Base-by-base conservation (phyloP, 371 early-diverging fungal genomes). In the Apophysomyces ossiformis region DNA sequence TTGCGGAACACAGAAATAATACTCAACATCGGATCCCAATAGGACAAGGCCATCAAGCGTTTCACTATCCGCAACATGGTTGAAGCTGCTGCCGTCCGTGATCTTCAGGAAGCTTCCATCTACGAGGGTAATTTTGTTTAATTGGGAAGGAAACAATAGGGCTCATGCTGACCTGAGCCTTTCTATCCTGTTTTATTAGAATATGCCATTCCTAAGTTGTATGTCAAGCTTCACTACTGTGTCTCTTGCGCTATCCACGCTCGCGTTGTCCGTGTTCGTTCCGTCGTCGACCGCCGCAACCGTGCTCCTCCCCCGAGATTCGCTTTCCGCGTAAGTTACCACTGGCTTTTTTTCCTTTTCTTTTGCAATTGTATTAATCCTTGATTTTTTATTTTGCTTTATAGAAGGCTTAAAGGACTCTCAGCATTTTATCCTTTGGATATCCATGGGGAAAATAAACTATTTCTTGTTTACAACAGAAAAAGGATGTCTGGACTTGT, bases 21-120 rank as follows among this genome's bases (percentile, higher is more conserved):
- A 26, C 32, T 26, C 32, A 26, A 26, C 32, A 26, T 45, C 32
- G 12, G 38, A 8, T 60, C 7, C 6, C 37, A 39, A 26, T 67
- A 81, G 91, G 99, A 99, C 88, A 99, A 99, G 93, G 96, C 99
- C 77, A 96, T 99, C 86, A 98, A 98, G 92, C 92, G 99, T 73
- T 96, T 97, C 90, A 87, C 92, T 72, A 92, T 99, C 86, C 91
- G 96, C 77, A 96, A 95, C 88, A 95, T 99, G 93, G 94, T 99
- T 68, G 99, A 99, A 87, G 86, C 89, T 75, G 99, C 99, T 65
- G 98, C 98, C 69, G 85, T 94, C 78, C 92, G 98, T 84, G 99
- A 99, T 85, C 89, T 99, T 72, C 86, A 90, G 69, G 94, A 93
- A 74, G 99, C 99, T 54, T 96, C 97, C 60, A 93, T 99, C 82